Percentiles rank a stretch among this genome's conserved stretches.
These are phyloP conservation scores for Canavalia ensiformis DNA, from an alignment of 306 rosid genomes.

Conservation along the genomic window DNA sequence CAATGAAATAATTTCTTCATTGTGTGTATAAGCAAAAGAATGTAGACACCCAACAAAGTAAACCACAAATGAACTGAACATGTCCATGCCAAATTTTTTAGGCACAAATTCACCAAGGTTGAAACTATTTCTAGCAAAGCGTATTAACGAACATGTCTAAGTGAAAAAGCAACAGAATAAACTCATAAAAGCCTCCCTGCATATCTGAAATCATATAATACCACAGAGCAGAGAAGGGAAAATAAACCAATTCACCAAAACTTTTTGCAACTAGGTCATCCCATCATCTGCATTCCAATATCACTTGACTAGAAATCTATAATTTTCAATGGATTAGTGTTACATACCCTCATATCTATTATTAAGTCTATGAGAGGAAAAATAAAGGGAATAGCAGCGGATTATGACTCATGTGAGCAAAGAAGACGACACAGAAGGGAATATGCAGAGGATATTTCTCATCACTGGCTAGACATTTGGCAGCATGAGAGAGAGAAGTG, in stretches of 20 bases:
- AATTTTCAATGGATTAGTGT: background rate
- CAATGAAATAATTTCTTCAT: background rate
- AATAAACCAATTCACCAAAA: background rate
- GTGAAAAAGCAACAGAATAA: background rate
- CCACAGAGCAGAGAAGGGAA: background rate
- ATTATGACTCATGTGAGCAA: background rate
- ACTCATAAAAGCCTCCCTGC: background rate
- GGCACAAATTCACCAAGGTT: slow-evolving; percentile 1
- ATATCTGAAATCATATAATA: background rate
- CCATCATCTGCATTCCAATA: background rate
- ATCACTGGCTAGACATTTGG: background rate
- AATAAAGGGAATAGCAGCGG: background rate
- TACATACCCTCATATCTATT: background rate
- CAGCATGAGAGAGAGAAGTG: background rate
- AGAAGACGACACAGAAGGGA: background rate
- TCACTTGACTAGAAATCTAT: background rate
- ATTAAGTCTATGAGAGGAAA: background rate
- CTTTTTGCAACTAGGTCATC: slow-evolving; percentile 10
- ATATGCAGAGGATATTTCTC: background rate
- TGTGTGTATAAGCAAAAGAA: background rate
- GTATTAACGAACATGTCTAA: background rate
- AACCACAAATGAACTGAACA: background rate
- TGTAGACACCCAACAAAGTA: background rate
- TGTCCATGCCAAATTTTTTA: background rate
- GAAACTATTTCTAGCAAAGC: slow-evolving; percentile 1